These are phyloP conservation scores for Penicillium sp. DNA, from an alignment of 2,329 filamentous ascomycete species.

Conservation along the genomic window DNA sequence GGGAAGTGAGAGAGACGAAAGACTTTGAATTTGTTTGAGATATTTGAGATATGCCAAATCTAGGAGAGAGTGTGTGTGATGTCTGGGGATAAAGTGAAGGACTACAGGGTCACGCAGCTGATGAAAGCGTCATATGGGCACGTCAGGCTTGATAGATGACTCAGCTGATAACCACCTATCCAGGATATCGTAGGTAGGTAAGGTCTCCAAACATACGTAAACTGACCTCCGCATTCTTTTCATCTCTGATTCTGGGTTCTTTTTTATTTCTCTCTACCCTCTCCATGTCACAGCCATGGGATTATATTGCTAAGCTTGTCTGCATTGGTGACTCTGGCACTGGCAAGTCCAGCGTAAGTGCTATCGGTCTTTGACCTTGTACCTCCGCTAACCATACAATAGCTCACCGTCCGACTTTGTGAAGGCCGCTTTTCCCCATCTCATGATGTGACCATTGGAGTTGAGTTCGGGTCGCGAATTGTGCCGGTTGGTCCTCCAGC, in stretches of 20 bases:
- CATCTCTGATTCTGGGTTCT: constrained; percentile 1
- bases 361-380: neutral
- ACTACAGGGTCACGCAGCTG: constrained; percentile 16
- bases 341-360: constrained; percentile 74
- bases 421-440: constrained; percentile 92
- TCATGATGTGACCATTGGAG: constrained; percentile 96
- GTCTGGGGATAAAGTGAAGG: neutral
- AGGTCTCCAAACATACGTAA: constrained; percentile 5
- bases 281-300: constrained; percentile 67
- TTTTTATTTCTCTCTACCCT: constrained; percentile 12
- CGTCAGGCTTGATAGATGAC: constrained; percentile 37
- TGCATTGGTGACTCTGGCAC: constrained; percentile 96
- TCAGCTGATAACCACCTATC: constrained; percentile 25
- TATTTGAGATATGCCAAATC: constrained; percentile 4
- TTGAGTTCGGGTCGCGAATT: constrained; percentile 92
- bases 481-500: constrained; percentile 85
- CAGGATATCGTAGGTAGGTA: no score
- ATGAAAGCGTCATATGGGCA: constrained; percentile 37
- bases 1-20: neutral
- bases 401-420: constrained; percentile 90
- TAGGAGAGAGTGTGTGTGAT: neutral
- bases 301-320: constrained; percentile 98
- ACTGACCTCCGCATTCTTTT: neutral
- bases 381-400: constrained; percentile 28
- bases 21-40: neutral